Conservation (phyloP, 2,329 filamentous ascomycete species). For the Aspergillus ruber region DNA sequence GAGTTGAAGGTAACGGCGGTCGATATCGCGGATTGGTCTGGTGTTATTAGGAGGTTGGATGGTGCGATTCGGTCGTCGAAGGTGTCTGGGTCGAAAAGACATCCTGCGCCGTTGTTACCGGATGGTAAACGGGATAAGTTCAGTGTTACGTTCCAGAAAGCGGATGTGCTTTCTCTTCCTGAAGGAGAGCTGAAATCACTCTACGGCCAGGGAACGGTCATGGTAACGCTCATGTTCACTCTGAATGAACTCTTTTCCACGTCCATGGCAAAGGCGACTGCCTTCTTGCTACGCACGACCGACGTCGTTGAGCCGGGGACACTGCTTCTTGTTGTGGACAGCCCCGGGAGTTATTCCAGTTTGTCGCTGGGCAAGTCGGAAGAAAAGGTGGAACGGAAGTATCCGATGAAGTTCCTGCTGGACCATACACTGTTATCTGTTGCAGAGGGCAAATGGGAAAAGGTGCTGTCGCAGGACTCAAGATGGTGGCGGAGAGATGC, state of each 20-base stretch:
- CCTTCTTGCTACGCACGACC: slow-evolving; percentile 66
- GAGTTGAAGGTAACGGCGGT: slow-evolving; percentile 53
- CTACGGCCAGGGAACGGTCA: slow-evolving; percentile 28
- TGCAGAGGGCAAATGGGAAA: slow-evolving; percentile 59
- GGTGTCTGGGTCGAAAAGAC: slow-evolving; percentile 21
- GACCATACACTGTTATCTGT: slow-evolving; percentile 66
- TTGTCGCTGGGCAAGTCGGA: slow-evolving; percentile 58
- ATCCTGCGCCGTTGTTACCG: slow-evolving; percentile 24
- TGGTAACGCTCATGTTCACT: slow-evolving; percentile 86
- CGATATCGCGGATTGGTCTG: slow-evolving; percentile 74
- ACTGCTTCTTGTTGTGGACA: slow-evolving; percentile 80
- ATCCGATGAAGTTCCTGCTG: slow-evolving; percentile 91
- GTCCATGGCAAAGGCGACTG: slow-evolving; percentile 67
- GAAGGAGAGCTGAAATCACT: slow-evolving; percentile 34
- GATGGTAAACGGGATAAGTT: slow-evolving; percentile 9
- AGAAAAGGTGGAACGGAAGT: slow-evolving; percentile 48
- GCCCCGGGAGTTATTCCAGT: slow-evolving; percentile 87
- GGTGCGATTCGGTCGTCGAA: slow-evolving; percentile 42
- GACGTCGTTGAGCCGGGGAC: slow-evolving; percentile 52
- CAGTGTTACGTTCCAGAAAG: slow-evolving; percentile 40
- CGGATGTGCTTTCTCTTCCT: slow-evolving; percentile 45
- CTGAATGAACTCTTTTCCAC: slow-evolving; percentile 88
- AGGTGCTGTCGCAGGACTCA: slow-evolving; percentile 67
- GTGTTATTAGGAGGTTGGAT: slow-evolving; percentile 55
- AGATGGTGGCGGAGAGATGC: slow-evolving; percentile 74